These are phyloP conservation scores for Helichrysum umbraculigerum DNA, from an alignment of 129 eudicot genomes.

Conservation along the genomic window DNA sequence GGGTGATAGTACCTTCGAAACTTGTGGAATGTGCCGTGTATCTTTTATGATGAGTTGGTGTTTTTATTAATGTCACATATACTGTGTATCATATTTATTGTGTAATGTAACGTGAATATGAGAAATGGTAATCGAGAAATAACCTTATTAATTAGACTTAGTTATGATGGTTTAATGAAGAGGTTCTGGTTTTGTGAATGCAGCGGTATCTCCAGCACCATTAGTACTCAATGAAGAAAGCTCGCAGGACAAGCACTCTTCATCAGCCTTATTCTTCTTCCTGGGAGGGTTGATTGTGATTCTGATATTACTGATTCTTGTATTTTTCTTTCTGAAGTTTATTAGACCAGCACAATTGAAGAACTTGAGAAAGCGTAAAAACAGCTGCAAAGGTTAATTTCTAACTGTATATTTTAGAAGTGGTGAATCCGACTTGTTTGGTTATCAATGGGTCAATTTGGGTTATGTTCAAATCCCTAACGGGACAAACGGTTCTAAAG, in stretches of 20 bases:
- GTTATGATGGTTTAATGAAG: not conserved
- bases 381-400: conserved; percentile 24
- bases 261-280: conserved; percentile 41
- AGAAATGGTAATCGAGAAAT: not conserved
- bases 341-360: conserved; percentile 38
- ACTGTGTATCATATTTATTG: not conserved
- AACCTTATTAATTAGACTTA: not conserved
- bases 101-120: not conserved
- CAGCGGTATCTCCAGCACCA: conserved; percentile 37
- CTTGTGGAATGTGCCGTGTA: not conserved
- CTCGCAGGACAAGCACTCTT: conserved; percentile 27
- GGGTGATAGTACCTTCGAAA: not conserved
- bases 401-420: not conserved
- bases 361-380: conserved; percentile 29
- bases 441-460: not conserved
- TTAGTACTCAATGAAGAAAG: conserved; percentile 28
- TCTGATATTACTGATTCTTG: conserved; percentile 45
- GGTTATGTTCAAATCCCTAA: not conserved
- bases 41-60: not conserved
- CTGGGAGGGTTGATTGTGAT: conserved; percentile 57
- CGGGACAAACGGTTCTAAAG: not conserved
- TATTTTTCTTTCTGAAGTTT: conserved; percentile 43
- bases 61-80: not conserved
- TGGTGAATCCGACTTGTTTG: not conserved
- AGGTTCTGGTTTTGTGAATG: conserved; percentile 8